Evolutionary conservation across 2,329 filamentous ascomycete genomes (phyloP), one percentile per base, ranked within the genome.

Genomic region (Neofusicoccum sp.): DNA sequence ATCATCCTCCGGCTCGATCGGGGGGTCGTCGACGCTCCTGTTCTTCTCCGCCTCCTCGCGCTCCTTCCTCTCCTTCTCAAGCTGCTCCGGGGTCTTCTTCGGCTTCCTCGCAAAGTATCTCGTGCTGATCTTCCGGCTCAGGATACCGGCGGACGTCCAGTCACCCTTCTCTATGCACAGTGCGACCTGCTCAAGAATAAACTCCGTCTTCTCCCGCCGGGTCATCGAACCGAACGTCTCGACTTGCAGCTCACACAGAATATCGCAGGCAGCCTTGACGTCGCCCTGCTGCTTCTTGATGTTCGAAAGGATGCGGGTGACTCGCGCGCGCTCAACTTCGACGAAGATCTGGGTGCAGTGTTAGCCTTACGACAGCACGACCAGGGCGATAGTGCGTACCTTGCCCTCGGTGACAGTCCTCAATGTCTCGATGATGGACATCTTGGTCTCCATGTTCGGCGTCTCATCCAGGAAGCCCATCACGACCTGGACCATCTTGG

Each of bases 211-310:
- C 78, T 99, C 95, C 71, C 95, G 87, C 71, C 95, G 86, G 67
- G 92, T 90, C 95, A 99, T 99, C 28, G 94, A 98, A 7, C 95
- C 95, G 77, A 99, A 99, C 0, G 95, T 99, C 84, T 99, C 95
- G 56, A 99, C 95, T 77, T 99, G 95, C 65, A 99, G 85, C 81
- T 99, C 95, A 79, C 95, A 99, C 41, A 99, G 85, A 66, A 95
- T 95, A 71, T 98, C 94, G 61, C 91, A 89, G 34, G 95, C 95
- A 4, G 92, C 88, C 75, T 91, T 92, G 73, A 97, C 83, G 73
- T 99, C 94, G 67, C 93, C 94, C 79, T 98, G 92, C 68, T 91
- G 82, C 80, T 96, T 97, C 85, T 98, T 98, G 84, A 99, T 98
- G 78, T 97, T 88, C 58, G 95, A 98, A 11, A 99, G 85, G 68